Base-by-base conservation (phyloP, 345 rosid genomes). In the Combretum micranthum region DNA sequence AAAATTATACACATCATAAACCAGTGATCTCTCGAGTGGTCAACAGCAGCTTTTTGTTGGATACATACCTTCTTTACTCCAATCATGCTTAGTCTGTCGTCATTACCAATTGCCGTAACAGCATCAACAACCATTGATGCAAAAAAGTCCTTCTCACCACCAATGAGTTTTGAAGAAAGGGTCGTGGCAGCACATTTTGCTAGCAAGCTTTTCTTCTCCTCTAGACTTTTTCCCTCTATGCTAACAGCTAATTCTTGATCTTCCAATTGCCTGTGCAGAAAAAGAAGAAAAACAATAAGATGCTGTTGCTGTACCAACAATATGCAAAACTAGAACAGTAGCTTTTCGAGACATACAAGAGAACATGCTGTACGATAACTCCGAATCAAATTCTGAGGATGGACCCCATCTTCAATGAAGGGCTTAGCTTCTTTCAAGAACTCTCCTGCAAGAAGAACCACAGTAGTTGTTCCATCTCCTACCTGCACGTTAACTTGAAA, bases 401-500 rank as follows among this genome's bases (percentile, higher is more conserved):
- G 97, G 64, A 90, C 99, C 25, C 99, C 99, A 37, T 94, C 96
- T 68, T 94, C 97, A 22, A 94, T 72, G 56, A 90, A 94, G 53
- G 99, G 97, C 64, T 94, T 94, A 47, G 99, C 99, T 80, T 90
- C 97, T 79, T 65, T 94, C 80, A 90, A 65, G 72, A 94, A 90
- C 76, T 94, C 99, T 20, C 83, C 90, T 0, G 97, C 95, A 47
- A 94, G 89, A 3, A 94, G 80, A 57, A 90, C 99, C 18, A 94
- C 99, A 1, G 97, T 90, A 15, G 99, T 90, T 16, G 99, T 94
- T 23, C 99, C 99, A 70, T 94, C 99, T 47, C 99, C 99, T 42
- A 90, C 97, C 97, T 90, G 73, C 56, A 37, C 44, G 42, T 53
- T 54, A 70, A 58, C 49, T 50, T 18, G 19, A 64, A 37, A 12